Conservation (phyloP, 257 asterid genomes). For the Paraleonurus japonicus region DNA sequence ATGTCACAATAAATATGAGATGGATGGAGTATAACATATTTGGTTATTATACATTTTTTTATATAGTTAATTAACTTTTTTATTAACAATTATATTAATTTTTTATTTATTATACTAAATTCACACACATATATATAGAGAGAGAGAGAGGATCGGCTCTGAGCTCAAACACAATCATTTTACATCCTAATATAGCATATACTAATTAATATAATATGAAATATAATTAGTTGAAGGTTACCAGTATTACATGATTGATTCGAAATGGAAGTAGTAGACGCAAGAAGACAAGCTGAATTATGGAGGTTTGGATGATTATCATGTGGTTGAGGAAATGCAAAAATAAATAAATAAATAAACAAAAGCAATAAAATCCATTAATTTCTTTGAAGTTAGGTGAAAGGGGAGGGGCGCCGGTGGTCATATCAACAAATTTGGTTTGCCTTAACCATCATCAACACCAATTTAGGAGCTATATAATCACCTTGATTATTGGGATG, state of each 20-base stretch:
- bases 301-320: constrained; percentile 15
- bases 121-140: no score
- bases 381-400: constrained; percentile 24
- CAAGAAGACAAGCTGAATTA: constrained; percentile 17
- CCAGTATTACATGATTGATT: not conserved
- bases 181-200: no score
- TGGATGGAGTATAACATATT: no score
- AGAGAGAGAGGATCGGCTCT: no score
- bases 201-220: not conserved
- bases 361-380: constrained; percentile 8
- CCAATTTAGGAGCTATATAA: constrained; percentile 19
- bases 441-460: constrained; percentile 23
- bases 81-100: no score
- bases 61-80: no score
- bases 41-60: no score
- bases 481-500: constrained; percentile 41
- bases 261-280: not conserved
- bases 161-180: no score
- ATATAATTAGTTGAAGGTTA: not conserved
- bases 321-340: constrained; percentile 27
- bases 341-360: not conserved
- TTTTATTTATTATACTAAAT: no score
- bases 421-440: constrained; percentile 10
- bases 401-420: constrained; percentile 16
- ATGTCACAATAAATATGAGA: no score